Base-by-base conservation (phyloP, 805 yeast species). In the Spathaspora sp. region DNA sequence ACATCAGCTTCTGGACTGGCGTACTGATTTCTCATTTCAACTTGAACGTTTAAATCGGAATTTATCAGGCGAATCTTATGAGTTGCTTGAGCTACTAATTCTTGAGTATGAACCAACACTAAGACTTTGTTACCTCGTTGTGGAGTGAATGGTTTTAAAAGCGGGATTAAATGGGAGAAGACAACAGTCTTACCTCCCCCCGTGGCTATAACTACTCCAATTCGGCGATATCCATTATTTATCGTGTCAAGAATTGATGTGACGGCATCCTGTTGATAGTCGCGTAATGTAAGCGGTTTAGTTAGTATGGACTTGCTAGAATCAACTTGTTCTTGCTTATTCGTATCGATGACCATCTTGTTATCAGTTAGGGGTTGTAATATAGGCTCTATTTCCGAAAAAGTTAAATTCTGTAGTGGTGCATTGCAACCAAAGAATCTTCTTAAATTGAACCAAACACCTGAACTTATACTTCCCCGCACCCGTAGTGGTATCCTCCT, bases 151-250 rank as follows among this genome's bases (percentile, higher is more conserved):
- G 78, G 75, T 42, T 60, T 53, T 5, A 81, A 64, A 42, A 69
- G 61, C 0, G 81, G 77, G 2, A 87, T 78, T 42, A 86, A 57
- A 55, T 78, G 78, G 0, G 87, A 66, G 62, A 89, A 87, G 1
- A 89, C 83, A 11, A 90, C 89, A 0, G 97, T 92, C 60, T 92
- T 92, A 5, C 98, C 98, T 11, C 96, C 94, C 0, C 98, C 98
- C 0, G 98, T 93, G 12, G 97, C 96, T 39, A 92, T 66, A 28
- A 90, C 86, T 1, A 90, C 91, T 0, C 93, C 97, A 0, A 90
- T 79, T 46, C 94, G 72, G 17, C 75, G 66, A 1, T 66, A 58
- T 1, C 85, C 84, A 2, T 57, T 29, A 0, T 67, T 59, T 1
- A 86, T 62, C 0, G 89, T 77, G 0, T 65, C 57, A 1, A 82